A percentile compares a stretch with the other conserved stretches of the same genome.
Conservation (phyloP, 805 yeast genomes). For the Torulaspora gathmanii region DNA sequence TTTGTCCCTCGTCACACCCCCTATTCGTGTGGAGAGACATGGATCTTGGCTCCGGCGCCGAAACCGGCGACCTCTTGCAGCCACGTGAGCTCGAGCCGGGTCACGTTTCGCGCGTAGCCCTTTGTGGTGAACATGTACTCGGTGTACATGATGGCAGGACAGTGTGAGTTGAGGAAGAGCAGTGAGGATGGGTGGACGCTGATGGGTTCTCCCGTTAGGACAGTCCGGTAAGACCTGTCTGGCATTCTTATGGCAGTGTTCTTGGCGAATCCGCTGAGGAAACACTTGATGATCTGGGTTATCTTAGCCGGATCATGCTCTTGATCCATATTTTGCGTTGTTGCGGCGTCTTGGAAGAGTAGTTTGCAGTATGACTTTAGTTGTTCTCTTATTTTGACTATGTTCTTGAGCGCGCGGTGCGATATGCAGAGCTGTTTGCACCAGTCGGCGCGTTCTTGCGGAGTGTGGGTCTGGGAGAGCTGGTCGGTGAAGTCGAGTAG, state of each 20-base stretch:
- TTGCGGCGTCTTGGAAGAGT: constrained; percentile 17
- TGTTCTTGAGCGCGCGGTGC: constrained; percentile 75
- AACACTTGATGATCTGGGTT: constrained; percentile 63
- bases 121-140: constrained; percentile 91
- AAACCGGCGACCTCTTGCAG: constrained; percentile 61
- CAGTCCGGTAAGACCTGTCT: constrained; percentile 85
- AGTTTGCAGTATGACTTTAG: constrained; percentile 36
- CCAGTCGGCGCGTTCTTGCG: constrained; percentile 68
- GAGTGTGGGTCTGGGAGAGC: constrained; percentile 39
- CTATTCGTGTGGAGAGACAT: neutral
- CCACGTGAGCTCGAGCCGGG: constrained; percentile 78
- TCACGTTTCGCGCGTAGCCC: constrained; percentile 89
- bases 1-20: neutral
- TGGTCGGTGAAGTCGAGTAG: constrained; percentile 47
- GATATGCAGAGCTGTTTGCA: constrained; percentile 74
- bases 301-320: constrained; percentile 15
- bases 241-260: constrained; percentile 95
- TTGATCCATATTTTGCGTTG: neutral
- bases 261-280: constrained; percentile 74
- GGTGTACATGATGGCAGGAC: constrained; percentile 88
- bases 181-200: constrained; percentile 88
- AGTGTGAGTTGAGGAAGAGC: constrained; percentile 65
- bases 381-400: constrained; percentile 68
- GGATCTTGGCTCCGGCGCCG: neutral
- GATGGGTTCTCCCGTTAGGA: constrained; percentile 75